Base-by-base conservation (phyloP, 1,139 yeast genomes). In the Kazachstania sp. region DNA sequence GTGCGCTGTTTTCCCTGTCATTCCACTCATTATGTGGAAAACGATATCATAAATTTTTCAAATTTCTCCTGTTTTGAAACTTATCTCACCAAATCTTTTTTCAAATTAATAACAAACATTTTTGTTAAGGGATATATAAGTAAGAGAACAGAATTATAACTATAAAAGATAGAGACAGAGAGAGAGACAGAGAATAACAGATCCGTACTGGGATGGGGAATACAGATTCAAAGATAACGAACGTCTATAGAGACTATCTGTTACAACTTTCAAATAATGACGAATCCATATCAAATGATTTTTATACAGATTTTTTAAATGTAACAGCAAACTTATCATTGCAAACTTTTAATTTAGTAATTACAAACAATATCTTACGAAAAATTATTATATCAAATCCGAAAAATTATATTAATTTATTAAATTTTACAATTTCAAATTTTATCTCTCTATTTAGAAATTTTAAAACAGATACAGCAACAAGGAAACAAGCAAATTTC, bases 151-250 rank as follows among this genome's bases (percentile, higher is more conserved):
- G n/a, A n/a, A n/a, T n/a, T n/a, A n/a, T n/a, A n/a, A n/a, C n/a
- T n/a, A n/a, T n/a, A n/a, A n/a, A n/a, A n/a, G n/a, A n/a, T n/a
- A n/a, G n/a, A n/a, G n/a, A n/a, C n/a, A n/a, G n/a, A n/a, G n/a
- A n/a, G n/a, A n/a, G 16, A 12, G 13, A 12, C 15, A n/a, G 13
- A 6, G 8, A n/a, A 31, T n/a, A n/a, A n/a, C n/a, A n/a, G n/a
- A n/a, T n/a, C n/a, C n/a, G n/a, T n/a, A n/a, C n/a, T n/a, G 30
- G 8, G 3, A 86, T 86, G 95, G 88, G 83, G 41, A 76, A 83
- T 32, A 70, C 81, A 18, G 94, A 86, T 50, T 85, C 90, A 26
- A 82, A 75, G 56, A 68, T 77, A 34, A 49, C 45, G 34, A 70
- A 72, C 48, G 77, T 78, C 12, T 59, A 57, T 61, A 81, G 78